phyloP scores from a whole-genome alignment of 345 rosid species.

The Brassica juncea region DNA sequence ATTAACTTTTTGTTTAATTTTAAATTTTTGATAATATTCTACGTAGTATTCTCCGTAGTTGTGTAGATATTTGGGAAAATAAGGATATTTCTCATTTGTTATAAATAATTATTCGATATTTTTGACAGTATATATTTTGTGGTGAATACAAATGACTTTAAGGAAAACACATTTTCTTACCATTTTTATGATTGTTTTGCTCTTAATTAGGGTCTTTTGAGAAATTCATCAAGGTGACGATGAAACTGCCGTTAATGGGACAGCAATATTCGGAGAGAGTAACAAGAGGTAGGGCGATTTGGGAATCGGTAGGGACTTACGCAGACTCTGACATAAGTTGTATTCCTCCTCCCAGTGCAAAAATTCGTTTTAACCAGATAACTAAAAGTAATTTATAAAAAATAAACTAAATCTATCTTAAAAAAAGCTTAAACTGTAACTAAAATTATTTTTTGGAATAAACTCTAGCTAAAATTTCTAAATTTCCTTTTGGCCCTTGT shows the following conservation, averaged over 20 bases:
- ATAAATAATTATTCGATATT: background rate
- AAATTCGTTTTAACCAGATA: background rate
- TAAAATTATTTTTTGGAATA: background rate
- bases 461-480: background rate
- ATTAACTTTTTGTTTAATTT: background rate
- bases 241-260: slow-evolving; percentile 67
- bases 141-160: background rate
- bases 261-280: slow-evolving; percentile 72
- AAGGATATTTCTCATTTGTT: background rate
- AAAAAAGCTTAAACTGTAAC: background rate
- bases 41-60: background rate
- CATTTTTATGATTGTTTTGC: background rate
- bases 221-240: slow-evolving; percentile 61
- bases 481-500: background rate
- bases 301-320: slow-evolving; percentile 72
- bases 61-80: background rate
- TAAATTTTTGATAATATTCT: background rate
- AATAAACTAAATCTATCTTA: background rate
- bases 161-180: background rate
- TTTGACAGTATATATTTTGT: background rate
- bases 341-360: background rate
- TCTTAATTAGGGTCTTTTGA: slow-evolving; percentile 52
- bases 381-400: background rate
- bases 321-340: slow-evolving; percentile 51
- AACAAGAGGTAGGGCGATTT: slow-evolving; percentile 56